phyloP scores from a whole-genome alignment of 2,329 filamentous ascomycete species.

The Penicillium sp. region DNA sequence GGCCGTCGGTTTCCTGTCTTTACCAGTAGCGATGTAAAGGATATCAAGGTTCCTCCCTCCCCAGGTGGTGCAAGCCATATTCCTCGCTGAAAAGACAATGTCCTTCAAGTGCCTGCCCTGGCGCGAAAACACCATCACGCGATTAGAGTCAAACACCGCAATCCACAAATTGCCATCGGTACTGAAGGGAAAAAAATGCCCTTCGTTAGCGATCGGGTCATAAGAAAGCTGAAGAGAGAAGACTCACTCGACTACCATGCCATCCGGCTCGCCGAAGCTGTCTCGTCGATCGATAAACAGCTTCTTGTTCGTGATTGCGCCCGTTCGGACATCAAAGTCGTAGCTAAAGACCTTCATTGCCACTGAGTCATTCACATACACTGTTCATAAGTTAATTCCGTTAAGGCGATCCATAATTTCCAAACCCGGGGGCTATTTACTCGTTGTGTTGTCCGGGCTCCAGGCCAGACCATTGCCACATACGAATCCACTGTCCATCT shows the following conservation, averaged over 20 bases:
- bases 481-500: slow-evolving; percentile 39
- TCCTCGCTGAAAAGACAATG: slow-evolving; percentile 38
- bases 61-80: slow-evolving; percentile 44
- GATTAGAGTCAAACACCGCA: slow-evolving; percentile 39
- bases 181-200: slow-evolving; percentile 18
- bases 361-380: slow-evolving; percentile 43
- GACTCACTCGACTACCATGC: slow-evolving; percentile 46
- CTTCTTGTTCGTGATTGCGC: slow-evolving; percentile 37
- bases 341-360: slow-evolving; percentile 37
- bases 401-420: not conserved
- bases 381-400: slow-evolving; percentile 19
- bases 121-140: slow-evolving; percentile 42
- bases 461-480: slow-evolving; percentile 44
- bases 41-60: slow-evolving; percentile 42
- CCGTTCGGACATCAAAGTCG: slow-evolving; percentile 40
- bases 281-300: slow-evolving; percentile 33
- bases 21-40: slow-evolving; percentile 38
- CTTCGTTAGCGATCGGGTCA: too few species aligned
- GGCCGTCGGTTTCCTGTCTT: slow-evolving; percentile 28
- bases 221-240: too few species aligned
- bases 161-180: slow-evolving; percentile 45
- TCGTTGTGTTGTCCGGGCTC: slow-evolving; percentile 42
- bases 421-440: slow-evolving; percentile 21
- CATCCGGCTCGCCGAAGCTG: slow-evolving; percentile 41
- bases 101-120: slow-evolving; percentile 39